These are phyloP conservation scores for Linnemannia exigua DNA, from an alignment of 192 early-diverging fungal species.

Conservation along the genomic window DNA sequence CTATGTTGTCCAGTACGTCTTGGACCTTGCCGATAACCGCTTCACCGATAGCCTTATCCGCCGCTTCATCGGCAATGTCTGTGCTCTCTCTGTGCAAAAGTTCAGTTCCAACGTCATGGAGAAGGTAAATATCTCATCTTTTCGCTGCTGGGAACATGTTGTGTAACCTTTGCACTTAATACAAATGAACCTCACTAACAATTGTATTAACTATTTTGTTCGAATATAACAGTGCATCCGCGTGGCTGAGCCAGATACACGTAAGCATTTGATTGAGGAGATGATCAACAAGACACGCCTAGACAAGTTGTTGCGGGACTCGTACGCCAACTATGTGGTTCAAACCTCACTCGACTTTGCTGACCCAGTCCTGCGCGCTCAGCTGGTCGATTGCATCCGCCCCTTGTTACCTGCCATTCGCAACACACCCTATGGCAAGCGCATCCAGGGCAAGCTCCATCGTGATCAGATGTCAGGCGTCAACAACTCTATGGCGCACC, in stretches of 20 bases:
- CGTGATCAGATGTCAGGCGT: conserved; percentile 64
- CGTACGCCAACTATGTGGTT: conserved; percentile 92
- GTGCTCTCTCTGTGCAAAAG: conserved; percentile 87
- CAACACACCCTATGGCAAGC: conserved; percentile 91
- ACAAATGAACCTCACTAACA: background rate
- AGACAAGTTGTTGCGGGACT: conserved; percentile 87
- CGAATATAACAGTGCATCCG: conserved; percentile 77
- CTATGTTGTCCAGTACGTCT: conserved; percentile 94
- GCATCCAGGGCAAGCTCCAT: conserved; percentile 86
- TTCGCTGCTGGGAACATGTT: background rate
- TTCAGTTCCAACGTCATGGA: conserved; percentile 95
- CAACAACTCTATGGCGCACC: conserved; percentile 40
- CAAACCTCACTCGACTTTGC: conserved; percentile 91
- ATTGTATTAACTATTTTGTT: background rate
- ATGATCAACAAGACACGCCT: conserved; percentile 80
- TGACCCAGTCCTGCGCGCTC: conserved; percentile 74
- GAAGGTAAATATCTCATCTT: conserved; percentile 69
- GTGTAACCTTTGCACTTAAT: background rate
- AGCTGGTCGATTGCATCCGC: conserved; percentile 84
- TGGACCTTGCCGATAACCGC: conserved; percentile 78
- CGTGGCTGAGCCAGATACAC: conserved; percentile 78
- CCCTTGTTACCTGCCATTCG: conserved; percentile 86
- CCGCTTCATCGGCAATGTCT: conserved; percentile 83
- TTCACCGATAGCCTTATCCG: conserved; percentile 81
- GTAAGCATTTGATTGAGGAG: conserved; percentile 79